Evolutionary conservation across 768 basidiomycete genomes (phyloP), one percentile per base, ranked within the genome.

Genomic region (Phylloporus sp.): DNA sequence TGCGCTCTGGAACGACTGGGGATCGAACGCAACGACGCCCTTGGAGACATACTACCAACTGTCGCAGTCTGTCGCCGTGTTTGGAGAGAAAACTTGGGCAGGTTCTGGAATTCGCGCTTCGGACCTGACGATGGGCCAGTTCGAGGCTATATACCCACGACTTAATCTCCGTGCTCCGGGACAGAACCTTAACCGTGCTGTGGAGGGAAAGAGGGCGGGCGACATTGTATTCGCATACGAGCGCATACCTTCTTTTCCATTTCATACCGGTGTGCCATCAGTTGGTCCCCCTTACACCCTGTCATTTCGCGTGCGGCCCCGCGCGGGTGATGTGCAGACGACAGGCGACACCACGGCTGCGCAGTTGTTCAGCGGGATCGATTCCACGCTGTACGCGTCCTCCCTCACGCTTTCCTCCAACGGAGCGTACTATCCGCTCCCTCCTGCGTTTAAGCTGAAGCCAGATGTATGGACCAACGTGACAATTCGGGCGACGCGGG

Each of bases 281-380:
- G 70, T 76, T 7, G 75, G 75, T 9, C 75, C 75, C 7, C 74
- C 73, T 10, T 76, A 77, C 54, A 73, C 71, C 15, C 55, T 77
- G 13, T 68, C 62, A 5, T 75, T 75, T 64, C 66, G 62, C 22
- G 61, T 76, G n/a, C 64, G 67, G 18, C 72, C 72, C 13, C 34
- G 54, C n/a, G n/a, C 56, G 11, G 31, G 26, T 2, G 61, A 59
- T 36, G 35, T 54, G 11, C 36, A 36, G 40, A 54, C 54, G 41
- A 49, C 57, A 13, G 55, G 60, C 13, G 32, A 59, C 27, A 54
- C 13, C 3, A 50, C 45, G 16, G n/a, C 22, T 5, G 64, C 66
- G 23, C 49, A 57, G 20, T 54, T 75, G 23, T 73, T 75, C 61
- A 45, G 58, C 13, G 74, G 75, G 26, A 52, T 13, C 8, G 74